phyloP scores from a whole-genome alignment of 495 filamentous ascomycete species.

The Aspergillus leporis region DNA sequence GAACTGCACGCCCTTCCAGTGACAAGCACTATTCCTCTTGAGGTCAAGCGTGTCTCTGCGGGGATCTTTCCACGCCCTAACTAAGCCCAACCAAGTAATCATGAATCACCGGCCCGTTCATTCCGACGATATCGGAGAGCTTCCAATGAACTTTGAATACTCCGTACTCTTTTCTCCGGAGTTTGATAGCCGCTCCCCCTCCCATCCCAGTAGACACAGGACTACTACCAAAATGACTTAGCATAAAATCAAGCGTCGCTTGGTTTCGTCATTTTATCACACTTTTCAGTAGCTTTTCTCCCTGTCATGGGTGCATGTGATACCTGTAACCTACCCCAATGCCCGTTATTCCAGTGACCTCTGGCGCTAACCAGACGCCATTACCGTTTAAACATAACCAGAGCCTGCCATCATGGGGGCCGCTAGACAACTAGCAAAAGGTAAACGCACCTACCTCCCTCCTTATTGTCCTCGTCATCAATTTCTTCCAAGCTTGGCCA shows the following conservation, averaged over 20 bases:
- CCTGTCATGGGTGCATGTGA: not conserved
- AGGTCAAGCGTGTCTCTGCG: conserved; percentile 17
- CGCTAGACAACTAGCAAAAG: too few species aligned
- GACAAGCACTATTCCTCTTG: conserved; percentile 36
- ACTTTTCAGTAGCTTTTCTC: not conserved
- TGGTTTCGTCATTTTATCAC: not conserved
- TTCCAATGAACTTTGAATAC: not conserved
- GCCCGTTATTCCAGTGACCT: too few species aligned
- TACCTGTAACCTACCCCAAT: not conserved
- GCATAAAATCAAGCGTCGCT: not conserved
- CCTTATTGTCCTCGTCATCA: too few species aligned
- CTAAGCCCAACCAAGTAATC: conserved; percentile 14
- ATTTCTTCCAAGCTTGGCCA: too few species aligned
- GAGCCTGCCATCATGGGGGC: too few species aligned
- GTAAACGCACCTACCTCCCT: too few species aligned
- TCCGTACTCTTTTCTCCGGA: not conserved
- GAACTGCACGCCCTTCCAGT: conserved; percentile 37
- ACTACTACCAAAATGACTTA: not conserved
- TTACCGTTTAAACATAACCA: too few species aligned
- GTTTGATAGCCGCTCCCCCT: not conserved
- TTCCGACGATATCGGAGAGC: conserved; percentile 17
- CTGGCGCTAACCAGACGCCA: too few species aligned
- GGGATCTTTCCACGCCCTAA: not conserved
- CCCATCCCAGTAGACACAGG: too few species aligned
- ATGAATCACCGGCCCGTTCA: conserved; percentile 18